Conservation (phyloP, 2,329 filamentous ascomycete species). For the Fusarium pseudograminearum region DNA sequence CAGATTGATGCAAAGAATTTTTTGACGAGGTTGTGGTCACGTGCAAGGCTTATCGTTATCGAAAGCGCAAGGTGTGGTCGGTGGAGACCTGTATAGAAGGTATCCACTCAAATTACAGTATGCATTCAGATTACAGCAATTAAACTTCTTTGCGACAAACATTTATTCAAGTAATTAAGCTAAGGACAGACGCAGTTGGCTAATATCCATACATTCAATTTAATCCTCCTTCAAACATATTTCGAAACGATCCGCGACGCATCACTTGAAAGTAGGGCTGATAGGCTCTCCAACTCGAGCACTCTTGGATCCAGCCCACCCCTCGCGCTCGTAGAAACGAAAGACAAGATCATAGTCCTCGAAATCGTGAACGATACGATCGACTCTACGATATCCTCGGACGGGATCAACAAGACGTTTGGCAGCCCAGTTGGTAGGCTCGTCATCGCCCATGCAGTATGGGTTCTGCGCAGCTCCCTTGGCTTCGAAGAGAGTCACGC, state of each 20-base stretch:
- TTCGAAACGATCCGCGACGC: neutral
- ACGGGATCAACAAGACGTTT: slow-evolving; percentile 79
- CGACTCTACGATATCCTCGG: slow-evolving; percentile 86
- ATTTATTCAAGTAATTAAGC: slow-evolving; percentile 1
- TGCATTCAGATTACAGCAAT: neutral
- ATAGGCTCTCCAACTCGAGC: slow-evolving; percentile 66
- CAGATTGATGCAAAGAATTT: slow-evolving; percentile 32
- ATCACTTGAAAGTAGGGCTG: slow-evolving; percentile 45
- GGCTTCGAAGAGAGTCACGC: slow-evolving; percentile 94
- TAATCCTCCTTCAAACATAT: neutral
- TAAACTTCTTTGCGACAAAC: neutral
- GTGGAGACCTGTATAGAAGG: neutral
- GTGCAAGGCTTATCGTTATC: slow-evolving; percentile 43
- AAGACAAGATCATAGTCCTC: slow-evolving; percentile 98
- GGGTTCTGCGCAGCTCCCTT: slow-evolving; percentile 68
- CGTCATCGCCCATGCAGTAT: slow-evolving; percentile 57
- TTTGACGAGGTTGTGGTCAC: slow-evolving; percentile 37
- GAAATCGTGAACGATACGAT: slow-evolving; percentile 96
- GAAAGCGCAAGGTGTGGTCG: neutral
- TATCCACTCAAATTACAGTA: neutral
- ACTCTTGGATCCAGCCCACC: slow-evolving; percentile 70
- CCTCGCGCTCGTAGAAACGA: slow-evolving; percentile 93
- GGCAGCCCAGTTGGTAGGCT: slow-evolving; percentile 52
- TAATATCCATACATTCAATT: slow-evolving; percentile 4
- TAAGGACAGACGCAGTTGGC: slow-evolving; percentile 10